These are phyloP conservation scores for Micromonas pusilla DNA, from an alignment of 139 green algal species.

Conservation along the genomic window DNA sequence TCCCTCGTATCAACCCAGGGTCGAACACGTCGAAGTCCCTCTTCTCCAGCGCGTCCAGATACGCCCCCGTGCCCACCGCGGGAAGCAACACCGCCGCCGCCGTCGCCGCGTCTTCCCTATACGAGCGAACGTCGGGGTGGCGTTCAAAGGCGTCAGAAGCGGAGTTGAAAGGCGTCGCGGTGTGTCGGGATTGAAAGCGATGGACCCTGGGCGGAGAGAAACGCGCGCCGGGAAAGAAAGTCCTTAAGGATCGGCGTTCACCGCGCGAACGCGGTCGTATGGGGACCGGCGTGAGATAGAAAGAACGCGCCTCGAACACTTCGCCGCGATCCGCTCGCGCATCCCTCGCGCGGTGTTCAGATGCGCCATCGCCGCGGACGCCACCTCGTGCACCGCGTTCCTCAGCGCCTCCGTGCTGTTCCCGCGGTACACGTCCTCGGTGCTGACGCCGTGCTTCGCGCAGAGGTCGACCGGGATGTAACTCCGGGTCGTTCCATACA, in stretches of 20 bases:
- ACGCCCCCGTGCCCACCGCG: slow-evolving; percentile 13
- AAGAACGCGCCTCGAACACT: no score
- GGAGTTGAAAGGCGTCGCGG: no score
- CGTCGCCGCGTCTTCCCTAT: not conserved
- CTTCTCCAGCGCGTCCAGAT: slow-evolving; percentile 23
- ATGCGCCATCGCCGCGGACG: slow-evolving; percentile 30
- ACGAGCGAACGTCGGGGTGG: no score
- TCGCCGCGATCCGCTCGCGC: not conserved
- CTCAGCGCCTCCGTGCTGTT: slow-evolving; percentile 20
- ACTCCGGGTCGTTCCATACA: no score
- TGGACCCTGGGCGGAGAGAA: no score
- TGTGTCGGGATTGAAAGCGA: no score
- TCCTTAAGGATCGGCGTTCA: no score
- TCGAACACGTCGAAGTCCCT: slow-evolving; percentile 28
- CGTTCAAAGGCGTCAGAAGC: no score
- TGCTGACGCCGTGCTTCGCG: slow-evolving; percentile 11
- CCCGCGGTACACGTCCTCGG: slow-evolving; percentile 25
- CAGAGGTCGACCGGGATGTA: slow-evolving; percentile 36
- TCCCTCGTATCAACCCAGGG: not conserved
- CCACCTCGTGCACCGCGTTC: slow-evolving; percentile 27
- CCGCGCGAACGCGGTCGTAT: no score
- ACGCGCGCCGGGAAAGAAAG: no score
- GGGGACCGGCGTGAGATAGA: no score
- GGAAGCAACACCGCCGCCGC: slow-evolving; percentile 23
- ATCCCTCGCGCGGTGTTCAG: slow-evolving; percentile 32